Evolutionary conservation across 2,329 filamentous ascomycete species (phyloP), one percentile per base, ranked within the genome.

Genomic region (Grosmannia serpens): DNA sequence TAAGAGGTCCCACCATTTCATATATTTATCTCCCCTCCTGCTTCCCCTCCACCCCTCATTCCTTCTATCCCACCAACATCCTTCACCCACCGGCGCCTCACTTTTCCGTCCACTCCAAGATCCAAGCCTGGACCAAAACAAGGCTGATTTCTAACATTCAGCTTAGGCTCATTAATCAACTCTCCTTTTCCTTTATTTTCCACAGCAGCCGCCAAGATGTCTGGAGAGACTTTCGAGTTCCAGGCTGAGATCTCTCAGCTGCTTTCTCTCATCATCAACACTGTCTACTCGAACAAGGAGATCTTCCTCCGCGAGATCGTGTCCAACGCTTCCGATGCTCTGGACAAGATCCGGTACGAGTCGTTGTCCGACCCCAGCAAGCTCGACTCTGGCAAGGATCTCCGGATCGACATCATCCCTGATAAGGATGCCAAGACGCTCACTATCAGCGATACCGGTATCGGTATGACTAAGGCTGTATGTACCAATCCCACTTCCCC

Each of bases 231-330:
- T 68, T 99, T 99, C 81, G 92, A 97, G 88, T 99, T 97, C 83
- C 94, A 99, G 88, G 94, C 94, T 88, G 94, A 99, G 89, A 99
- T 99, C 75, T 97, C 92, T 88, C 94, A 99, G 89, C 89, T 99
- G 67, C 88, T 99, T 74, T 91, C 87, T 68, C 89, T 99, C 75
- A 99, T 99, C 80, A 99, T 99, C 85, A 99, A 99, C 89, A 97
- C 94, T 67, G 94, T 99, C 81, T 99, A 97, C 85, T 96, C 91
- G 69, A 99, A 99, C 88, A 99, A 99, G 85, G 94, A 97, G 81
- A 97, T 99, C 75, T 99, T 99, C 87, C 81, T 99, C 70, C 83
- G 94, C 87, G 94, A 99, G 81, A 75, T 99, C 70, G 89, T 99
- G 72, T 97, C 94, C 80, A 99, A 99, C 80, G 87, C 88, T 73